phyloP scores from a whole-genome alignment of 805 yeast genomes.

The Saturnispora bothae region DNA sequence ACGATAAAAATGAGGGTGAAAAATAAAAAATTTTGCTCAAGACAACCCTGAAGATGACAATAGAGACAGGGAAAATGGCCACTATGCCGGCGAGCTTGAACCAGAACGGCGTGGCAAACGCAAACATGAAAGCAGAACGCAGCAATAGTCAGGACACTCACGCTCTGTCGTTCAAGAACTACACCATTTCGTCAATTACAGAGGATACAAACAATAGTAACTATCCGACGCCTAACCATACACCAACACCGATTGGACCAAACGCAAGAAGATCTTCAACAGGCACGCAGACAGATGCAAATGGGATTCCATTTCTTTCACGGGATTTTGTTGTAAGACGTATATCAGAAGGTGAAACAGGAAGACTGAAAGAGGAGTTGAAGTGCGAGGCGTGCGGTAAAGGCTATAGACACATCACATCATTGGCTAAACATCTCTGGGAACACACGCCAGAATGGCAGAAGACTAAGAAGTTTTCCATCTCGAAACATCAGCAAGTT shows the following conservation, averaged over 20 bases:
- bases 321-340: slow-evolving; percentile 73
- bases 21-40: background rate
- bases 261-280: background rate
- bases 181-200: slow-evolving; percentile 14
- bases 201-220: slow-evolving; percentile 15
- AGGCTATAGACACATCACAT: slow-evolving; percentile 79
- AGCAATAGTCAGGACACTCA: background rate
- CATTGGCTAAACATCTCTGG: slow-evolving; percentile 85
- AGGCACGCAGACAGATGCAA: slow-evolving; percentile 8
- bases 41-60: too few species aligned
- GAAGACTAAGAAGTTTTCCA: slow-evolving; percentile 66
- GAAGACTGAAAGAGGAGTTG: slow-evolving; percentile 71
- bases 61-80: too few species aligned
- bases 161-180: slow-evolving; percentile 16
- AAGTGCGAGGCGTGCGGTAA: slow-evolving; percentile 89
- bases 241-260: slow-evolving; percentile 7
- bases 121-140: background rate
- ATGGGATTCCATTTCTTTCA: slow-evolving; percentile 30
- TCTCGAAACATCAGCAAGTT: slow-evolving; percentile 83
- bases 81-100: too few species aligned
- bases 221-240: slow-evolving; percentile 13
- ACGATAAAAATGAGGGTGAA: background rate
- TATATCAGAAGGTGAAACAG: slow-evolving; percentile 79
- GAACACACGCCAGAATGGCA: slow-evolving; percentile 95
- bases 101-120: too few species aligned